Conservation (phyloP, 129 eudicot species). For the Escallonia herrerae region DNA sequence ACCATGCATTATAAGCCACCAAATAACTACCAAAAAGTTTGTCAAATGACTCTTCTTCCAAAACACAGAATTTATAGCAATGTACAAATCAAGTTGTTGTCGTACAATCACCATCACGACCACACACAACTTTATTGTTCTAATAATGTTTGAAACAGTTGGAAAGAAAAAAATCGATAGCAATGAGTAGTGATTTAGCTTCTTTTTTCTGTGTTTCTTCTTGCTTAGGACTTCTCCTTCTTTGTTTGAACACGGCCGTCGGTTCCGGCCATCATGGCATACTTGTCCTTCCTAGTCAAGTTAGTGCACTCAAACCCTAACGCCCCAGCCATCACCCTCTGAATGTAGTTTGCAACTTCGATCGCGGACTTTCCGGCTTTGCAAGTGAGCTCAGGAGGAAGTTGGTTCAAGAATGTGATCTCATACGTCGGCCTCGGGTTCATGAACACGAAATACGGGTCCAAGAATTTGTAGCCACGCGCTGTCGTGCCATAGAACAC, state of each 20-base stretch:
- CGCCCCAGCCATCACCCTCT: slow-evolving; percentile 58
- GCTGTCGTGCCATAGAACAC: slow-evolving; percentile 75
- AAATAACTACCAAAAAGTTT: too few species aligned
- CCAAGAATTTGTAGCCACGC: slow-evolving; percentile 61
- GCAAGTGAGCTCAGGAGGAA: slow-evolving; percentile 52
- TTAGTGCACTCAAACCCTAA: slow-evolving; percentile 84
- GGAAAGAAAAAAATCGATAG: too few species aligned
- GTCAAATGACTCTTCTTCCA: too few species aligned
- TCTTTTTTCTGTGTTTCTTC: too few species aligned
- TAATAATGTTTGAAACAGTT: too few species aligned
- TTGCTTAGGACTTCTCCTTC: slow-evolving; percentile 2
- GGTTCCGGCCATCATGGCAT: slow-evolving; percentile 71
- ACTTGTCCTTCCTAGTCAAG: slow-evolving; percentile 83
- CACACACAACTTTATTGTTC: too few species aligned
- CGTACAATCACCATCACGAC: too few species aligned
- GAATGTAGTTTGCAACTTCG: slow-evolving; percentile 82
- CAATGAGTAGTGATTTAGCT: too few species aligned
- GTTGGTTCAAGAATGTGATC: slow-evolving; percentile 61
- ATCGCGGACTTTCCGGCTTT: slow-evolving; percentile 59
- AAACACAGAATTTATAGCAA: too few species aligned
- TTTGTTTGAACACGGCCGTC: slow-evolving; percentile 56
- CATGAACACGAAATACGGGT: slow-evolving; percentile 76
- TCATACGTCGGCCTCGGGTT: slow-evolving; percentile 83
- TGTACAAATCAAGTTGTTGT: too few species aligned
- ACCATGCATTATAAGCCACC: too few species aligned